phyloP scores from a whole-genome alignment of 768 basidiomycete genomes.

The Guyanaporus albipodus region DNA sequence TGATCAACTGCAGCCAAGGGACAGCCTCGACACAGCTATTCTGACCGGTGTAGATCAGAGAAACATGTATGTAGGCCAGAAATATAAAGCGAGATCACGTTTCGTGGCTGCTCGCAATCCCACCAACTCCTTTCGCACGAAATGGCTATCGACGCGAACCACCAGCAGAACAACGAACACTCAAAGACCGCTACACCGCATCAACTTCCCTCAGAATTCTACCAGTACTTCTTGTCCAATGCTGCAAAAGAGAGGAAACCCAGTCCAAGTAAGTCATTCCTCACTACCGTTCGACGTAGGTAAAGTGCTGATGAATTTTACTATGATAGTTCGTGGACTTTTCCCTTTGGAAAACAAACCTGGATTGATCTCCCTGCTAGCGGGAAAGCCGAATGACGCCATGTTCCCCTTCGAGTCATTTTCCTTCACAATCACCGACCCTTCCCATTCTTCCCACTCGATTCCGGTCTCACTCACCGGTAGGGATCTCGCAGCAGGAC shows the following conservation, averaged over 20 bases:
- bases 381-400: conserved; percentile 87
- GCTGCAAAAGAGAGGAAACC: conserved; percentile 58
- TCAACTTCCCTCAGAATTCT: conserved; percentile 50
- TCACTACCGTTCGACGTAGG: neutral
- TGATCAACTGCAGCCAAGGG: too few relatives aligned
- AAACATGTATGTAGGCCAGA: too few relatives aligned
- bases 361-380: conserved; percentile 75
- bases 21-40: conserved; percentile 2
- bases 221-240: conserved; percentile 57
- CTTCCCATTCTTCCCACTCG: conserved; percentile 42
- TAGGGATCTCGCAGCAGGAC: conserved; percentile 55
- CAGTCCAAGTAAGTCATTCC: conserved; percentile 51
- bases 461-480: conserved; percentile 51
- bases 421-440: conserved; percentile 57
- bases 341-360: conserved; percentile 75
- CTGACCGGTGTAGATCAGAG: too few relatives aligned
- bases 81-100: neutral
- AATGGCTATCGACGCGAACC: conserved; percentile 7
- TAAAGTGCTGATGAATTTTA: conserved; percentile 1
- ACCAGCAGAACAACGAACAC: neutral
- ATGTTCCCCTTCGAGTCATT: conserved; percentile 90
- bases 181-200: conserved; percentile 1
- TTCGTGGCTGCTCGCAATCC: too few relatives aligned
- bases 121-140: neutral
- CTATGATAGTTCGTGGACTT: conserved; percentile 69